These are phyloP conservation scores for Stachybotrys chlorohalonatus DNA, from an alignment of 2,329 filamentous ascomycete species.

Conservation along the genomic window DNA sequence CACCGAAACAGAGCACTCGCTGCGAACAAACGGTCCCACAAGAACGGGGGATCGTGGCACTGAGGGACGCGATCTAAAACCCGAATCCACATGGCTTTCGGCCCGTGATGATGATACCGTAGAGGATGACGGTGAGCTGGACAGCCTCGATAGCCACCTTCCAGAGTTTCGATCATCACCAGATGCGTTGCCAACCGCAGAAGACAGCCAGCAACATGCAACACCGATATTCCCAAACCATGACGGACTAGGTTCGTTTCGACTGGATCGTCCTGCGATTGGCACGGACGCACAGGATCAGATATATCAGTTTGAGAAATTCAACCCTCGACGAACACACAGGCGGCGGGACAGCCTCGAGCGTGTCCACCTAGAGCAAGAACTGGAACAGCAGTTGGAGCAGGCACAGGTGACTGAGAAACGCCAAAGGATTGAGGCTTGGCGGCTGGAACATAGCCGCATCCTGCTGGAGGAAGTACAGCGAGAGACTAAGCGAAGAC, in stretches of 20 bases:
- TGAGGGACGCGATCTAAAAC: constrained; percentile 43
- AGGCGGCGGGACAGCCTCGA: constrained; percentile 45
- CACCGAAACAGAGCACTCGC: constrained; percentile 56
- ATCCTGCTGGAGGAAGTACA: constrained; percentile 83
- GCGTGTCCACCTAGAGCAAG: constrained; percentile 38
- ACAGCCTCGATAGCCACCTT: constrained; percentile 87
- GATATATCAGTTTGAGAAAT: constrained; percentile 80
- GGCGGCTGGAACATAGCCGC: constrained; percentile 84
- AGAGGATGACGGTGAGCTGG: constrained; percentile 71
- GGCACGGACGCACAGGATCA: constrained; percentile 64
- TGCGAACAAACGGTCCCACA: constrained; percentile 70
- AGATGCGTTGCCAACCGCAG: constrained; percentile 12
- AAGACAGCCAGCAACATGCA: constrained; percentile 30
- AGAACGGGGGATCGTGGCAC: constrained; percentile 63
- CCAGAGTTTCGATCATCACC: constrained; percentile 71
- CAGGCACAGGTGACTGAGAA: constrained; percentile 60
- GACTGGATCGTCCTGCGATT: constrained; percentile 46
- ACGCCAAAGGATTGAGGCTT: constrained; percentile 77
- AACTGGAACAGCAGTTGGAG: constrained; percentile 44
- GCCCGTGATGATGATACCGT: constrained; percentile 25
- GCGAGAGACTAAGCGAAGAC: constrained; percentile 65
- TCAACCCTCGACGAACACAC: constrained; percentile 62
- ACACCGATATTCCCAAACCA: constrained; percentile 77
- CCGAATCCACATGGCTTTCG: constrained; percentile 28
- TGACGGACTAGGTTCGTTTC: constrained; percentile 85